Evolutionary conservation across 257 asterid species (phyloP).

Genomic region (Nicotiana paniculata): DNA sequence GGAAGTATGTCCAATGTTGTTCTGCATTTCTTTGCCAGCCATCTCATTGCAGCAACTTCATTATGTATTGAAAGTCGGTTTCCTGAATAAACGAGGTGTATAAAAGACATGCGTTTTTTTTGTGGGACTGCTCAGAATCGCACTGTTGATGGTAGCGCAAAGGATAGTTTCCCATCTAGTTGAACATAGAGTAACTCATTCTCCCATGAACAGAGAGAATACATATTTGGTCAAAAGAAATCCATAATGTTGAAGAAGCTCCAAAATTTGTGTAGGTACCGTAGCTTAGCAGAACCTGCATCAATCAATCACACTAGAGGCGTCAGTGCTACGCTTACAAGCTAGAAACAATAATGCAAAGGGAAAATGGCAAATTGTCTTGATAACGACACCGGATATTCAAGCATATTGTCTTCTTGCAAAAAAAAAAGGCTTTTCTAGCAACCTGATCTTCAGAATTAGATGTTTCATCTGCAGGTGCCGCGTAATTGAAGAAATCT

Average conservation of each 20-base stretch:
- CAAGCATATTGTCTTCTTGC: conserved; percentile 14
- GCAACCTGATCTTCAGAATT: conserved; percentile 16
- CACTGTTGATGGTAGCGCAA: conserved; percentile 53
- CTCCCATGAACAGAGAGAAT: conserved; percentile 60
- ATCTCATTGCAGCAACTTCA: conserved; percentile 45
- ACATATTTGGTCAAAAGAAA: conserved; percentile 66
- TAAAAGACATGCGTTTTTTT: conserved; percentile 40
- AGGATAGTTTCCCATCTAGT: conserved; percentile 70
- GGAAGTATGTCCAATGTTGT: conserved; percentile 28
- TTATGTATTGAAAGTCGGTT: conserved; percentile 44
- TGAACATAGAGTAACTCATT: conserved; percentile 58
- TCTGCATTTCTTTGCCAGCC: conserved; percentile 43
- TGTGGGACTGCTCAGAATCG: conserved; percentile 81
- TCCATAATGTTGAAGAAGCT: conserved; percentile 92
- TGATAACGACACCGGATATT: neutral
- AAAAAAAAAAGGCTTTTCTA: neutral
- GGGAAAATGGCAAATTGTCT: neutral
- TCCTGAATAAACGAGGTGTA: conserved; percentile 60
- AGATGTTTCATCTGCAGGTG: conserved; percentile 55
- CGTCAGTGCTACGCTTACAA: neutral
- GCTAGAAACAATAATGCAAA: neutral
- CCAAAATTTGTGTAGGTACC: conserved; percentile 90
- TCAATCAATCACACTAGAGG: neutral
- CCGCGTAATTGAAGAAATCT: conserved; percentile 83
- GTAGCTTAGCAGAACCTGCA: conserved; percentile 89